Base-by-base conservation (phyloP, 352 stramenopile genomes). In the Globisporangium barbulae region DNA sequence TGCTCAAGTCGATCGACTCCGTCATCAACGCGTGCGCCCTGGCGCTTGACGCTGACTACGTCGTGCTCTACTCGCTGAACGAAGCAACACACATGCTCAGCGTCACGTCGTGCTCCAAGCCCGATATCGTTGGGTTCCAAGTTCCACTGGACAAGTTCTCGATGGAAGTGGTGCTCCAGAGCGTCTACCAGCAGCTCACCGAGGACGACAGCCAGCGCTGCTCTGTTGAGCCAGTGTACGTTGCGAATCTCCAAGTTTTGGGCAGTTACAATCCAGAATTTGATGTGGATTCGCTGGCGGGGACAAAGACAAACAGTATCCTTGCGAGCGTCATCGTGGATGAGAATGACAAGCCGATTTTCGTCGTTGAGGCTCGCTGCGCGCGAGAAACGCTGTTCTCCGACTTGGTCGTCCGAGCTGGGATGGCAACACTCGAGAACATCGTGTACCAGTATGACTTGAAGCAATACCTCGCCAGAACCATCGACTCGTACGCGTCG, bases 401-500 rank as follows among this genome's bases (percentile, higher is more conserved):
- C n/a, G 76, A 75, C 19, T 74, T 81, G 22, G 61, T 89, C 7
- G 86, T 91, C 61, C 62, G 74, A 3, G 75, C 78, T 0, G 73
- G 75, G 7, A 73, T 88, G 37, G 83, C 71, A 2, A 77, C 76
- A n/a, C 62, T 91, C 4, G 82, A 91, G 54, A 91, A 91, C 47
- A 71, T 82, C 12, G 80, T 88, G 28, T 85, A 85, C 45, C 71
- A 85, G 19, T 89, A 86, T 58, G 78, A 91, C 45, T 58, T 91
- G 21, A 80, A 67, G 28, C 71, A 82, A 35, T 58, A 71, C 19
- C 70, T 83, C 28, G 49, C 55, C 13, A 73, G 72, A 39, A 70
- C 73, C 2, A 64, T 70, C 13, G 62, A 68, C 17, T 63, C 66
- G 10, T 78, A 73, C 25, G 50, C 69, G 2, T 64, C 76, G 2